Percentiles rank a stretch among this genome's conserved stretches.
Evolutionary conservation across 139 green algal genomes (phyloP).

Genomic region (Chlorella vulgaris): DNA sequence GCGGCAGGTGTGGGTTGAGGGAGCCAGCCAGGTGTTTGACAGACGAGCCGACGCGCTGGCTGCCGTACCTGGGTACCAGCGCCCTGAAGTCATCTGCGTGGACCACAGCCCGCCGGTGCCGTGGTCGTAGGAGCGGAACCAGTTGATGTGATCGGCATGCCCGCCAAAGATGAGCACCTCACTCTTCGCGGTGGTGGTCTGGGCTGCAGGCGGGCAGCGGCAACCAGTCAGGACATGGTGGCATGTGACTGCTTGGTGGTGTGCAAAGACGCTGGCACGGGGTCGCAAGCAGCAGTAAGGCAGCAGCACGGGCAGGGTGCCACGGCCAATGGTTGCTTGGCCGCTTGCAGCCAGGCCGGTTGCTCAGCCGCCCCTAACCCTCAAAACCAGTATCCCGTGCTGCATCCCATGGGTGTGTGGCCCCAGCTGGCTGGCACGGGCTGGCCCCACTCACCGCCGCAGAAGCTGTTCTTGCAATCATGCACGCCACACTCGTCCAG

Average conservation of each 20-base stretch:
- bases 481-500: background rate
- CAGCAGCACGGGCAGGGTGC: too few species aligned
- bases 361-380: too few species aligned
- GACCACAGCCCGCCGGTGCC: background rate
- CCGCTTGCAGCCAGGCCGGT: too few species aligned
- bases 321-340: too few species aligned
- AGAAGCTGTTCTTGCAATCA: conserved; percentile 23
- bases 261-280: background rate
- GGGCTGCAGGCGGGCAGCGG: background rate
- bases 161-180: conserved; percentile 18
- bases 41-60: background rate
- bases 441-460: background rate
- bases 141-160: background rate
- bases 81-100: background rate
- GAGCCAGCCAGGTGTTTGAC: background rate
- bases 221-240: background rate
- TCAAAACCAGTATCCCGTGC: too few species aligned
- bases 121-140: conserved; percentile 7
- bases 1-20: background rate
- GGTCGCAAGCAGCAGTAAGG: background rate
- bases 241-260: background rate
- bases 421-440: background rate
- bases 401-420: background rate
- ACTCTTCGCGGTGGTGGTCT: background rate
- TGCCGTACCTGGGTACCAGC: background rate